These are phyloP conservation scores for Marchantia paleacea DNA, from an alignment of 225 moss, liverwort and hornwort species.

Conservation along the genomic window DNA sequence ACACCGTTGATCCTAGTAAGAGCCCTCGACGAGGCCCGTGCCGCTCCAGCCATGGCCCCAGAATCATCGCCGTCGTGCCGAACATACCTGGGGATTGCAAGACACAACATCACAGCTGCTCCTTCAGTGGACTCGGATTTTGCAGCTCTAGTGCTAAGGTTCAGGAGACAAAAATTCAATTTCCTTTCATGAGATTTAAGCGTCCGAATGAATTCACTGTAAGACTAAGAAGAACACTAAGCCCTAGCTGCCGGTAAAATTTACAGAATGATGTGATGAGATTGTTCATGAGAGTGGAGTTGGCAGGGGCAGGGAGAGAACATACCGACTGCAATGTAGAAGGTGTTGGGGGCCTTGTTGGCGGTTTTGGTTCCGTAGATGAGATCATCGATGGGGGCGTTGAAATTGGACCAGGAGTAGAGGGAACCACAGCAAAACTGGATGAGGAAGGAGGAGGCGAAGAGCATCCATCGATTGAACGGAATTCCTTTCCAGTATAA, in stretches of 20 bases:
- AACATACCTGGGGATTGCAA: slow-evolving; percentile 49
- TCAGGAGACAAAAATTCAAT: not conserved
- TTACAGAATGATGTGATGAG: too few relatives aligned
- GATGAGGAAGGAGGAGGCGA: slow-evolving; percentile 61
- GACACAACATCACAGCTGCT: not conserved
- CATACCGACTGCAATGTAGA: slow-evolving; percentile 75
- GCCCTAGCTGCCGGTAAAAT: too few relatives aligned
- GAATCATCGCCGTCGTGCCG: slow-evolving; percentile 58
- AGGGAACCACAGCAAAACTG: slow-evolving; percentile 84
- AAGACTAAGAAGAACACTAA: too few relatives aligned
- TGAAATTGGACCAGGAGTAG: slow-evolving; percentile 80
- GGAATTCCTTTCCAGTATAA: slow-evolving; percentile 43
- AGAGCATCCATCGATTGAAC: slow-evolving; percentile 74
- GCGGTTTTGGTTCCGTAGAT: slow-evolving; percentile 62
- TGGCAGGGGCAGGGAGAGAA: too few relatives aligned
- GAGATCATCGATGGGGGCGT: slow-evolving; percentile 64
- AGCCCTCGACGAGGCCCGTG: slow-evolving; percentile 59
- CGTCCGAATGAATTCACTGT: not conserved
- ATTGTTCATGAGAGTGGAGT: too few relatives aligned
- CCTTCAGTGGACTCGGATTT: not conserved
- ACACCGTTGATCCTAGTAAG: slow-evolving; percentile 46
- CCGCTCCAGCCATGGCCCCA: slow-evolving; percentile 73
- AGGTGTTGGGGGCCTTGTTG: slow-evolving; percentile 56
- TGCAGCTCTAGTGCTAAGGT: not conserved
- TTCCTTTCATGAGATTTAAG: not conserved